These are phyloP conservation scores for Petunia axillaris DNA, from an alignment of 257 asterid genomes.

Conservation along the genomic window DNA sequence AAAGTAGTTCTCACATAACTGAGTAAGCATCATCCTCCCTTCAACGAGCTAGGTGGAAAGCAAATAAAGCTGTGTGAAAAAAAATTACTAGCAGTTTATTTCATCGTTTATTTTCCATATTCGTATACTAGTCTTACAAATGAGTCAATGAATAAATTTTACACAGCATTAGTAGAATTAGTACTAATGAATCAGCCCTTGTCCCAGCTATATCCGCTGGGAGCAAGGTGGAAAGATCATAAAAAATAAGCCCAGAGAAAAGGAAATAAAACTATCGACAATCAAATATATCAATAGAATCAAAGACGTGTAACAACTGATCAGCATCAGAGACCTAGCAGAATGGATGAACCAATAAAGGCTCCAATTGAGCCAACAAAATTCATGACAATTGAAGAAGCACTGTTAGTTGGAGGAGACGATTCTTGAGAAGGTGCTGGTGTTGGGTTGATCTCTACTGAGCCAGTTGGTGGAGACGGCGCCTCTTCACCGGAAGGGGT, in stretches of 20 bases:
- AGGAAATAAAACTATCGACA: not conserved
- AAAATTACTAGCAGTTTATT: too few species aligned
- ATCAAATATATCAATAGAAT: not conserved
- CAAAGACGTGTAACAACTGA: constrained; percentile 28
- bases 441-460: constrained; percentile 40
- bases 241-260: not conserved
- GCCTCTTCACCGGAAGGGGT: constrained; percentile 42
- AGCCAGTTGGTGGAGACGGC: constrained; percentile 45
- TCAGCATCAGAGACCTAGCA: constrained; percentile 39
- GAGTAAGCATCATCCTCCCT: too few species aligned
- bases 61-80: too few species aligned
- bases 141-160: constrained; percentile 2
- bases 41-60: too few species aligned
- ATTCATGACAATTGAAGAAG: constrained; percentile 32
- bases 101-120: too few species aligned
- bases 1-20: too few species aligned
- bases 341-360: constrained; percentile 50
- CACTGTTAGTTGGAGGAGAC: constrained; percentile 54
- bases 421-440: constrained; percentile 58
- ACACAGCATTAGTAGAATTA: constrained; percentile 28
- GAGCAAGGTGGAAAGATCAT: constrained; percentile 27
- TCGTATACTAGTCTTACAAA: too few species aligned
- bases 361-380: constrained; percentile 49
- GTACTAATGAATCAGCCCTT: constrained; percentile 26
- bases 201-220: constrained; percentile 16